These are phyloP conservation scores for Cercophora newfieldiana DNA, from an alignment of 495 filamentous ascomycete genomes.

Conservation along the genomic window DNA sequence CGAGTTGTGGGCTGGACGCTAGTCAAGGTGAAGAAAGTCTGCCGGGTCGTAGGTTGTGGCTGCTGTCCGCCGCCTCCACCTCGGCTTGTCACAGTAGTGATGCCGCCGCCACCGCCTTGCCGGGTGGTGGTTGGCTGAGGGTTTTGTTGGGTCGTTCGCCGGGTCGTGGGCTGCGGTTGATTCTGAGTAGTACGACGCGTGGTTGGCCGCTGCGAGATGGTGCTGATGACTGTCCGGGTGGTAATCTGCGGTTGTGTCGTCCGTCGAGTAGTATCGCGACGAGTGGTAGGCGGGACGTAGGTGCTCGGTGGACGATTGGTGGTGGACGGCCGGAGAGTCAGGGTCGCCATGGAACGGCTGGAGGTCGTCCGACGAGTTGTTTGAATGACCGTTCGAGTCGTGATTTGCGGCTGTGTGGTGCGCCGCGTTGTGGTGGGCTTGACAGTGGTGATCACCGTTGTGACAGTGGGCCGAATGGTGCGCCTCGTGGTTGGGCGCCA, in stretches of 20 bases:
- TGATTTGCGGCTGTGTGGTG: constrained; percentile 16
- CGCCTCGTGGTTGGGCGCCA: constrained; percentile 8
- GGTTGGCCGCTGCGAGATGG: constrained; percentile 8
- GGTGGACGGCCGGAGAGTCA: constrained; percentile 16
- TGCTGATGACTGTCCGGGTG: constrained; percentile 4
- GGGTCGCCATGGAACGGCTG: neutral
- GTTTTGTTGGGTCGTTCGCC: neutral
- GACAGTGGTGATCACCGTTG: constrained; percentile 12
- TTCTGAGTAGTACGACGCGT: neutral
- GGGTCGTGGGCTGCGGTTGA: neutral
- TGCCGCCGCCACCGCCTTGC: constrained; percentile 1
- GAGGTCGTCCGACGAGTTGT: constrained; percentile 9
- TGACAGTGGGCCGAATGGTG: constrained; percentile 13
- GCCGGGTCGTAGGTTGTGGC: neutral
- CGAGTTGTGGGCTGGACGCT: constrained; percentile 1
- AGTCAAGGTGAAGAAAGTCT: neutral
- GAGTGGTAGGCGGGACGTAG: neutral
- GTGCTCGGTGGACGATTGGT: neutral
- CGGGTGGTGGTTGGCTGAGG: neutral
- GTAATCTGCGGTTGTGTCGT: constrained; percentile 12
- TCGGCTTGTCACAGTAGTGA: neutral
- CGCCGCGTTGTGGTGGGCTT: constrained; percentile 3
- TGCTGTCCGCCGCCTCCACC: constrained; percentile 4
- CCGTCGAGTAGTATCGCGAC: constrained; percentile 4
- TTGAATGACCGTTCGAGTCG: constrained; percentile 8